Conservation (phyloP, 495 filamentous ascomycete species). For the Jackrogersella multiformis region DNA sequence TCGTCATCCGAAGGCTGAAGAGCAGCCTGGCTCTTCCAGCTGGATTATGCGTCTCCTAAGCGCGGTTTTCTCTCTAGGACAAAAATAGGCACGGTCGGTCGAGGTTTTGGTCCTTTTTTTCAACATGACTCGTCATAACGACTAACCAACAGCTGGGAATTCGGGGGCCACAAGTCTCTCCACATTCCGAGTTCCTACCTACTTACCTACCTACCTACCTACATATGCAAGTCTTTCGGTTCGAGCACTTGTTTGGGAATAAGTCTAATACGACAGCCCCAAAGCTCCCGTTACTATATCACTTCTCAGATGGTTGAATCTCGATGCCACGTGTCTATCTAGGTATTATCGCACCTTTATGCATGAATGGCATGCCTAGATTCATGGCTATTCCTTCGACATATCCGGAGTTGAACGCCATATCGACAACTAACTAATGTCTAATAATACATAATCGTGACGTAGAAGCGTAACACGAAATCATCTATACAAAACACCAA, state of each 20-base stretch:
- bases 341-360: background rate
- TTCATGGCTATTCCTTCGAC: background rate
- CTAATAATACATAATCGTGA: too few relatives aligned
- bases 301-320: background rate
- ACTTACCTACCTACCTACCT: background rate
- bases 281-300: background rate
- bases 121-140: background rate
- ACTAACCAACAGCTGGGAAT: background rate
- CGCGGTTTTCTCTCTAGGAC: background rate
- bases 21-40: background rate
- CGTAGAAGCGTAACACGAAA: background rate
- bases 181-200: background rate
- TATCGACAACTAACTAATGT: background rate
- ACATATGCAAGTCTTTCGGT: slow-evolving; percentile 3
- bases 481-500: background rate
- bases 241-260: background rate
- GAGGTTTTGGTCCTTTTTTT: background rate
- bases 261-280: slow-evolving; percentile 1
- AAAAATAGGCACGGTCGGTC: background rate
- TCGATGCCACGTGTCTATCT: slow-evolving; percentile 2
- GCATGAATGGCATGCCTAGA: background rate
- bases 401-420: background rate
- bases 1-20: slow-evolving; percentile 1
- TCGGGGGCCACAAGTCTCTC: background rate
- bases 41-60: background rate